Evolutionary conservation across 2,329 filamentous ascomycete genomes (phyloP), one percentile per base, ranked within the genome.

Genomic region (Venturia oleaginea): DNA sequence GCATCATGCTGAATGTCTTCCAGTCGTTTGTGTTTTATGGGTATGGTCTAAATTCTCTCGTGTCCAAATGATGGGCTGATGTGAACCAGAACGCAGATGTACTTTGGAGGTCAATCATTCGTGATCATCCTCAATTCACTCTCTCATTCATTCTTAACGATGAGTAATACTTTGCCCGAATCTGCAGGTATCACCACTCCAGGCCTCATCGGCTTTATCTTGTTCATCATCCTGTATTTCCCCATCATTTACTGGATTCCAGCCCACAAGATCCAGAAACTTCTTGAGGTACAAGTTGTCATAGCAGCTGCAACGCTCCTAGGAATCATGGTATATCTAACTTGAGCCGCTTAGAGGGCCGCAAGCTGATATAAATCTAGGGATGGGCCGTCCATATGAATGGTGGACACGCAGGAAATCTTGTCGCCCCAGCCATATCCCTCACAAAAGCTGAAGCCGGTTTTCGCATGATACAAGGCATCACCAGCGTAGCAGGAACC

Each of bases 1-100:
- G 66, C 40, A 66, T 70, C 40, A 68, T 69, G 65, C 61, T 70
- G 19, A 69, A 69, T 34, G 63, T 67, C 10, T 69, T 70, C 61
- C 64, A 67, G 51, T 67, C 61, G 4, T 65, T 68, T 42, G 68
- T 70, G 59, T 68, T 57, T 22, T 57, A 57, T 22, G 51, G 51
- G 51, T 57, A 57, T 57, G 51, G 22, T 34, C 5, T 5, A n/a
- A n/a, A 15, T 5, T 27, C 24, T 22, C 22, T 15, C 22, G 15
- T 27, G 22, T 51, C 11, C 7, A 27, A 22, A 51, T 15, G 10
- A 8, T 27, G 5, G 46, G 27, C 51, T 57, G 30, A 57, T 22
- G 4, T 34, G 30, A 57, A 34, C 30, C 3, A 68, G 68, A 32
- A 68, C 64, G 11, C 69, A 70, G 59, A 67, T 67, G 64, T 69